These are phyloP conservation scores for Usnea hakonensis DNA, from an alignment of 495 filamentous ascomycete genomes.

Conservation along the genomic window DNA sequence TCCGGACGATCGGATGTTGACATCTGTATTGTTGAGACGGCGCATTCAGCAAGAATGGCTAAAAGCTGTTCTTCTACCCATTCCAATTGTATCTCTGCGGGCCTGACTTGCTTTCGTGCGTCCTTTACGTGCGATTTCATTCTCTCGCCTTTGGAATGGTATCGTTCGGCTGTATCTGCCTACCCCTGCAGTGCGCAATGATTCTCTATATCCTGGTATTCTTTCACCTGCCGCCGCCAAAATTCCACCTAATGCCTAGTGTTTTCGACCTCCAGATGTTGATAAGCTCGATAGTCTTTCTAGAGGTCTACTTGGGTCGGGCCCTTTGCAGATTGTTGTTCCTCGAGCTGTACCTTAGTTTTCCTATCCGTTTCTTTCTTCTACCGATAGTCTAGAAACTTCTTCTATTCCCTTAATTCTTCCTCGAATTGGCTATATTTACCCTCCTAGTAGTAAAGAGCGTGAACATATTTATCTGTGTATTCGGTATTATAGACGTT, in stretches of 20 bases:
- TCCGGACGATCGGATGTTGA: neutral
- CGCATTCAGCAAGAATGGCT: constrained; percentile 1
- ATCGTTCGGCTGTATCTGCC: too few species aligned
- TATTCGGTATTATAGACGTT: too few species aligned
- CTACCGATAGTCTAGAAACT: constrained; percentile 10
- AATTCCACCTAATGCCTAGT: constrained; percentile 9
- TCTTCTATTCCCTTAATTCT: too few species aligned
- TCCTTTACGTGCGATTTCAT: constrained; percentile 6
- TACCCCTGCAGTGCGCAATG: too few species aligned
- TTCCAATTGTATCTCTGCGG: constrained; percentile 8
- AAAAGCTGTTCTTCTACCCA: constrained; percentile 9
- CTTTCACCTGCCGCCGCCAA: constrained; percentile 8
- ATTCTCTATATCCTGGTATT: constrained; percentile 6
- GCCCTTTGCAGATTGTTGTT: constrained; percentile 9
- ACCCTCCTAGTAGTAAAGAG: too few species aligned
- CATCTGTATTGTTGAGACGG: neutral
- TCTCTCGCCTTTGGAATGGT: neutral
- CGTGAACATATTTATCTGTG: too few species aligned
- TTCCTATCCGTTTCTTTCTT: constrained; percentile 9
- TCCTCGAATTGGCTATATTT: too few species aligned
- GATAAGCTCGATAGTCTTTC: constrained; percentile 4
- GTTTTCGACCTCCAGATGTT: neutral
- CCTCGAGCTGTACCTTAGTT: constrained; percentile 1
- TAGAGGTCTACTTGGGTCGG: too few species aligned
- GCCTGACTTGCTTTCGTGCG: constrained; percentile 8